These are phyloP conservation scores for Saccharomyces kudriavzevii DNA, from an alignment of 805 yeast species.

Conservation along the genomic window DNA sequence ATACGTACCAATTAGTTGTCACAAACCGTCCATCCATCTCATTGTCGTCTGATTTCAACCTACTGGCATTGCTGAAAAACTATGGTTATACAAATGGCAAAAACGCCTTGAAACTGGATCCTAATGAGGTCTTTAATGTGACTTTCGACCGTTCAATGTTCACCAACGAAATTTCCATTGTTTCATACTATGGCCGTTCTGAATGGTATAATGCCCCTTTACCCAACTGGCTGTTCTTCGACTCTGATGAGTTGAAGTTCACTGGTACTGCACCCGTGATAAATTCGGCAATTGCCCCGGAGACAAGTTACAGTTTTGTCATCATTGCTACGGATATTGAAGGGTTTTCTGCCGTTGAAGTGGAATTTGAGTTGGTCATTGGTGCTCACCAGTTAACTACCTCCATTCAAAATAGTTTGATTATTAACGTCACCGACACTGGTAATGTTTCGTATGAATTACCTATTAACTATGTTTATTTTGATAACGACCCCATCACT, in stretches of 20 bases:
- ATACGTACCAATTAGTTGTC: slow-evolving; percentile 52
- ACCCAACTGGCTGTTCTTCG: slow-evolving; percentile 83
- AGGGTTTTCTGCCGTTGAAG: slow-evolving; percentile 66
- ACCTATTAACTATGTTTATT: slow-evolving; percentile 54
- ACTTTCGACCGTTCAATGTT: slow-evolving; percentile 59
- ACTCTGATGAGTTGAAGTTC: slow-evolving; percentile 53
- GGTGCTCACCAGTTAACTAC: slow-evolving; percentile 86
- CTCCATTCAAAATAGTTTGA: slow-evolving; percentile 44
- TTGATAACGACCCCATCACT: slow-evolving; percentile 51
- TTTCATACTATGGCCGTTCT: slow-evolving; percentile 75
- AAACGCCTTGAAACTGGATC: slow-evolving; percentile 63
- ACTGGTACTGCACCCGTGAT: slow-evolving; percentile 84
- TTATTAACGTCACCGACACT: slow-evolving; percentile 61
- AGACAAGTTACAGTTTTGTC: slow-evolving; percentile 57
- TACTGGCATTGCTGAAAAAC: slow-evolving; percentile 44
- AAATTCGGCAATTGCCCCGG: slow-evolving; percentile 83
- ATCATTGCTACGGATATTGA: slow-evolving; percentile 72
- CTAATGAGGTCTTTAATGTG: slow-evolving; percentile 60
- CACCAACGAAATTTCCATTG: slow-evolving; percentile 38
- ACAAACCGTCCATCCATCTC: slow-evolving; percentile 43
- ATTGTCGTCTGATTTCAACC: slow-evolving; percentile 34
- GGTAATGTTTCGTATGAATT: slow-evolving; percentile 45
- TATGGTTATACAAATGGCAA: slow-evolving; percentile 73
- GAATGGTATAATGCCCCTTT: slow-evolving; percentile 67
- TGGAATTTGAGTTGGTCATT: slow-evolving; percentile 62